Base-by-base conservation (phyloP, 2,329 filamentous ascomycete genomes). In the Metarhizium rileyi region DNA sequence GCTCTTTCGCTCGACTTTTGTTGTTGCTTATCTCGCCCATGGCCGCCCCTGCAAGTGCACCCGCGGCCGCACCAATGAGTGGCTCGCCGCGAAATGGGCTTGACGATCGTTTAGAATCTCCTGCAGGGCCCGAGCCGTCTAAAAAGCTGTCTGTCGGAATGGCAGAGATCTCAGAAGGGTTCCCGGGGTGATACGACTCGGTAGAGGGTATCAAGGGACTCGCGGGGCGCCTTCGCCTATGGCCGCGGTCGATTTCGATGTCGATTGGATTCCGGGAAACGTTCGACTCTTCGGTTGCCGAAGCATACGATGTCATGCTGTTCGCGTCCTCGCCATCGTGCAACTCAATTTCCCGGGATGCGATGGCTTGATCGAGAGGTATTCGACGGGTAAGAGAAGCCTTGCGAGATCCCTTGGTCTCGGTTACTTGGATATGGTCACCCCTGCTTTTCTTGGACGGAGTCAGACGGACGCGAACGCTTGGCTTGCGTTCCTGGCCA, bases 341-440 rank as follows among this genome's bases (percentile, higher is more conserved):
- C 57, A 68, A 62, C 52, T 76, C 73, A 18, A 70, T 60, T 49
- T 73, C 70, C 35, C 61, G 66, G 56, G 73, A 56, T 58, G 67
- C 54, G 61, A 62, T 51, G 46, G 61, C 55, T 66, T 72, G 56
- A 61, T 69, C 61, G 44, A 72, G 62, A 16, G 89, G 72, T 42
- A 84, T 84, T 54, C 71, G 73, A 49, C 73, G 71, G 36, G 56
- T 70, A 38, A 65, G 54, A 6, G 76, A 87, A 18, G 84, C 77
- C 67, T 85, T 90, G 59, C 86, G 81, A 55, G 81, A 76, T 55
- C 81, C 81, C 63, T 81, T 85, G 50, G 84, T 84, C 67, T 93
- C 87, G 50, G 88, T 94, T 64, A 95, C 90, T 68, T 93, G 84
- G 53, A 95, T 84, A 62, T 87, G 87, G 63, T 90, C 88, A 66